These are phyloP conservation scores for Hirsutella thompsonii DNA, from an alignment of 2,329 filamentous ascomycete genomes.

Conservation along the genomic window DNA sequence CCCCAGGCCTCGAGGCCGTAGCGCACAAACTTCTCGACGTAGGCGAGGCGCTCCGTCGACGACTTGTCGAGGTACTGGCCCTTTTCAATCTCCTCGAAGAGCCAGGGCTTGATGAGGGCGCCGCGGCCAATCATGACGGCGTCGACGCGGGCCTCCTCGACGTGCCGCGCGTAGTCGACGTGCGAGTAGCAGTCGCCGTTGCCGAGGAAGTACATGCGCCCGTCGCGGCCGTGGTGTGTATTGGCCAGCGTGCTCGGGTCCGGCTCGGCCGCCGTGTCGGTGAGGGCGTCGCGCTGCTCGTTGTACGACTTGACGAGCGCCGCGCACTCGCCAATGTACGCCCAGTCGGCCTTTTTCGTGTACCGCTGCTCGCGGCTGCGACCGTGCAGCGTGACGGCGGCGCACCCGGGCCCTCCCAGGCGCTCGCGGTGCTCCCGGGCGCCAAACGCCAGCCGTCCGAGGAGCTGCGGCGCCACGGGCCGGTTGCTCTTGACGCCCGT, in stretches of 20 bases:
- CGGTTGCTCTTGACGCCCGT: conserved; percentile 74
- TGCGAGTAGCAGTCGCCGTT: conserved; percentile 97
- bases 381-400: conserved; percentile 91
- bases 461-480: conserved; percentile 68
- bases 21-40: conserved; percentile 79
- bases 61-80: conserved; percentile 95
- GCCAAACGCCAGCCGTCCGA: conserved; percentile 74
- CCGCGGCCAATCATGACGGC: conserved; percentile 96
- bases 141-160: conserved; percentile 70
- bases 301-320: conserved; percentile 74
- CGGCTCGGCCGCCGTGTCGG: conserved; percentile 67
- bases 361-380: conserved; percentile 91
- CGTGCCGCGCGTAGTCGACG: conserved; percentile 67
- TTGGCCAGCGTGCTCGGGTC: conserved; percentile 64
- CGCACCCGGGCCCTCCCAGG: conserved; percentile 68
- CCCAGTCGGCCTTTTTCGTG: conserved; percentile 84
- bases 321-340: conserved; percentile 83
- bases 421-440: conserved; percentile 57
- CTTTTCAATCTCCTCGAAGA: conserved; percentile 90
- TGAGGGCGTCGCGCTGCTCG: conserved; percentile 46
- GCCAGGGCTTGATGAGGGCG: conserved; percentile 93
- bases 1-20: conserved; percentile 94
- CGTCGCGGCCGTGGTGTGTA: conserved; percentile 42
- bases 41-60: conserved; percentile 68
- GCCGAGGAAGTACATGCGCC: conserved; percentile 79